A percentile compares a stretch with the other conserved stretches of the same genome.
These are phyloP conservation scores for Mortierella antarctica DNA, from an alignment of 192 early-diverging fungal genomes.

Conservation along the genomic window DNA sequence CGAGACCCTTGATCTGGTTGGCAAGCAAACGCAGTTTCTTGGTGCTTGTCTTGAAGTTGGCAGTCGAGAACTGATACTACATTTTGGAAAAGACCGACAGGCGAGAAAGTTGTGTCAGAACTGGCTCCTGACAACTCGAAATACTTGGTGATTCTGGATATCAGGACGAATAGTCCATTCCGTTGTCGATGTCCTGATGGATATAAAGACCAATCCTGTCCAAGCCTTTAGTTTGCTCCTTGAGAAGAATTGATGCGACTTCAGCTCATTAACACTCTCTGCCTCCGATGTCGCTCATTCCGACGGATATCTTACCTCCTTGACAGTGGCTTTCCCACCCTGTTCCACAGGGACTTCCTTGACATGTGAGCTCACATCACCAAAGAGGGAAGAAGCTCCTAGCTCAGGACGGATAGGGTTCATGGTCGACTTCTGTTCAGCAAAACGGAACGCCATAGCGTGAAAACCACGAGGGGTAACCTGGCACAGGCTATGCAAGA, in stretches of 20 bases:
- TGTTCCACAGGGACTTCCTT: constrained; percentile 41
- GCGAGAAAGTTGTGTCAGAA: neutral
- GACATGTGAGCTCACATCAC: constrained; percentile 38
- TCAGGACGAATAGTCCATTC: no score
- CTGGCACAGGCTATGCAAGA: constrained; percentile 24
- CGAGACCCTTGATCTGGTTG: constrained; percentile 73
- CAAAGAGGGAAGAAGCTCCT: constrained; percentile 46
- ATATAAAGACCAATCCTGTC: no score
- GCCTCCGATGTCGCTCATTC: neutral
- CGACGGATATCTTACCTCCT: constrained; percentile 29
- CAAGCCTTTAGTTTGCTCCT: neutral
- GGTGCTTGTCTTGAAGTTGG: constrained; percentile 77
- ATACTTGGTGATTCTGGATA: no score
- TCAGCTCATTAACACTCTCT: neutral
- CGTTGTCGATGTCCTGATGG: no score
- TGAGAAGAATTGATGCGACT: neutral
- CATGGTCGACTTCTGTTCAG: constrained; percentile 43
- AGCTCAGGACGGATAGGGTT: constrained; percentile 34
- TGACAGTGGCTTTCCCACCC: constrained; percentile 42
- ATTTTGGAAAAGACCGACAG: neutral
- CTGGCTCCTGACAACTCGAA: no score
- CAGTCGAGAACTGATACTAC: constrained; percentile 68
- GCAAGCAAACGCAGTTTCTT: constrained; percentile 78
- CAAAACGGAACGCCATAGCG: constrained; percentile 27
- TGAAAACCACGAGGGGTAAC: constrained; percentile 40